phyloP scores from a whole-genome alignment of 495 filamentous ascomycete genomes.

The Aspergillus funiculosus region DNA sequence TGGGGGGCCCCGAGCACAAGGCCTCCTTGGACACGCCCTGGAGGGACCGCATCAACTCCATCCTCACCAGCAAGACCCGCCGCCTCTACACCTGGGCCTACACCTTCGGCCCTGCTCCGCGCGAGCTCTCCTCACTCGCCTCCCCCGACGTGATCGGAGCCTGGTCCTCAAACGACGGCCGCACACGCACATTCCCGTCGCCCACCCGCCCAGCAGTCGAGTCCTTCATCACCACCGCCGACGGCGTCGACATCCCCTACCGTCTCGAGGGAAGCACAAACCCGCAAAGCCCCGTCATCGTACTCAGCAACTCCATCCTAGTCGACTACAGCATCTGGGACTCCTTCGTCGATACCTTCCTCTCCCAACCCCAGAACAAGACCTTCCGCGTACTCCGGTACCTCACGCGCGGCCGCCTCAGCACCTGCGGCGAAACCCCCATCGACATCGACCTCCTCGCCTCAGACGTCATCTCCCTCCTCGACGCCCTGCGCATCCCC shows the following conservation, averaged over 20 bases:
- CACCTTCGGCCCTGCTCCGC: conserved; percentile 66
- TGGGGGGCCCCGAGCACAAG: conserved; percentile 57
- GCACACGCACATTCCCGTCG: conserved; percentile 47
- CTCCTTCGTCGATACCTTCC: conserved; percentile 54
- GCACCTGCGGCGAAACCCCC: conserved; percentile 37
- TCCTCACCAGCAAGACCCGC: conserved; percentile 49
- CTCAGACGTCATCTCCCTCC: conserved; percentile 54
- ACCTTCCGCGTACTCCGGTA: conserved; percentile 68
- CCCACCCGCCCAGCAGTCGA: conserved; percentile 50
- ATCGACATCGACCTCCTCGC: conserved; percentile 60
- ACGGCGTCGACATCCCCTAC: conserved; percentile 63
- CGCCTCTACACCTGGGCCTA: conserved; percentile 67
- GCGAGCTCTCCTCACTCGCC: conserved; percentile 52
- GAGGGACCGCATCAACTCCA: conserved; percentile 47
- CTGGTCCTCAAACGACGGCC: conserved; percentile 50
- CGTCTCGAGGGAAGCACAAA: conserved; percentile 66
- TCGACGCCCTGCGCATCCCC: conserved; percentile 55
- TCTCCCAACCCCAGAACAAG: conserved; percentile 51
- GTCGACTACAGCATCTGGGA: conserved; percentile 74
- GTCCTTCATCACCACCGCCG: conserved; percentile 59
- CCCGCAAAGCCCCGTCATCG: conserved; percentile 59
- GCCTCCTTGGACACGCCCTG: conserved; percentile 55
- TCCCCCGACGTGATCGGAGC: conserved; percentile 31
- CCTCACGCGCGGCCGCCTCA: conserved; percentile 57
- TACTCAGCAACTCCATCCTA: conserved; percentile 71